These are phyloP conservation scores for Raffaelea deltoideospora DNA, from an alignment of 2,329 filamentous ascomycete genomes.

Conservation along the genomic window DNA sequence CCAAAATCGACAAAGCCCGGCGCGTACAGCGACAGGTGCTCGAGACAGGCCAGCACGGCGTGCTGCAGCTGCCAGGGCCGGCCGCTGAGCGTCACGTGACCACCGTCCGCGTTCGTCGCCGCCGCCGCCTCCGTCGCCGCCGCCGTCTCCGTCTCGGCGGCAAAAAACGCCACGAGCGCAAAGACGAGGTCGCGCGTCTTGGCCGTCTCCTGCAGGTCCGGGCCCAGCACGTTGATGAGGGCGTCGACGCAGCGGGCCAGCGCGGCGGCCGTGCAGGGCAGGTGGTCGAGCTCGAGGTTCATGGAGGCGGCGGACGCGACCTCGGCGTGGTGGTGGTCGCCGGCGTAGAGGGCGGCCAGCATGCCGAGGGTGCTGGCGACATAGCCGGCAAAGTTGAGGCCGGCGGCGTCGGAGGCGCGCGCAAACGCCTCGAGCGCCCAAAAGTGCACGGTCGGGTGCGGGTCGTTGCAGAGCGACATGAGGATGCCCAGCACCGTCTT, in stretches of 20 bases:
- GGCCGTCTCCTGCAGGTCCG: conserved; percentile 81
- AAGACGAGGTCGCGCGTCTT: conserved; percentile 90
- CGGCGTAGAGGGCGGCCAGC: conserved; percentile 82
- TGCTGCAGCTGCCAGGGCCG: conserved; percentile 55
- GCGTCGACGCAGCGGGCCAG: conserved; percentile 84
- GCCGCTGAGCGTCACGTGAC: too few relatives aligned
- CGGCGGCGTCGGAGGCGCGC: conserved; percentile 78
- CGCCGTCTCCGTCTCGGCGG: conserved; percentile 35
- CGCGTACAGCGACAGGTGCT: conserved; percentile 85
- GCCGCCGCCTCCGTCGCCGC: background rate
- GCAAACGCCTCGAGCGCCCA: conserved; percentile 87
- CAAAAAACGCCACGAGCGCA: conserved; percentile 70
- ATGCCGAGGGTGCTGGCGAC: conserved; percentile 85
- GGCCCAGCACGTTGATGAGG: conserved; percentile 90
- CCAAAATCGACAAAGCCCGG: conserved; percentile 73
- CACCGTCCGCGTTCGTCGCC: conserved; percentile 25
- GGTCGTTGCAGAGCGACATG: conserved; percentile 94
- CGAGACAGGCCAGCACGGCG: conserved; percentile 68
- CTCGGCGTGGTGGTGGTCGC: conserved; percentile 82
- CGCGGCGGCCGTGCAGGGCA: conserved; percentile 66
- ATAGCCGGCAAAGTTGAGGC: conserved; percentile 79
- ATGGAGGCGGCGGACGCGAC: conserved; percentile 66
- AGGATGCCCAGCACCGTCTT: conserved; percentile 95
- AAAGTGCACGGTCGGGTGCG: conserved; percentile 88
- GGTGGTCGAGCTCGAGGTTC: conserved; percentile 75